phyloP scores from a whole-genome alignment of 352 stramenopile genomes.

The Thraustotheca clavata region DNA sequence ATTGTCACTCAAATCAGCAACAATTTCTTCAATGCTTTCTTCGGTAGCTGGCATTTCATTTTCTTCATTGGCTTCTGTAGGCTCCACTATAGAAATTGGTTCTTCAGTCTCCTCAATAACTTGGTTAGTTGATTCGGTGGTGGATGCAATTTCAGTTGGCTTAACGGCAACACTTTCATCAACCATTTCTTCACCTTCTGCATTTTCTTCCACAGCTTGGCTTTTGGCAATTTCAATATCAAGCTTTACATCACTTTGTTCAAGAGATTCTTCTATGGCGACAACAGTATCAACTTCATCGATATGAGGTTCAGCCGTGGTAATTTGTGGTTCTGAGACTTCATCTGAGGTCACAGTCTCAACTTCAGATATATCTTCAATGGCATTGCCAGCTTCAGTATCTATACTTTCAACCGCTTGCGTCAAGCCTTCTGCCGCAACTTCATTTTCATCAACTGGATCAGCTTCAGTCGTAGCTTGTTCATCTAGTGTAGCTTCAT shows the following conservation, averaged over 20 bases:
- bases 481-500: neutral
- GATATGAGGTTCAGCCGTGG: too few relatives aligned
- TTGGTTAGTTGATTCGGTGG: too few relatives aligned
- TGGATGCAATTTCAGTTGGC: neutral
- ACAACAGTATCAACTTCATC: neutral
- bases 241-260: neutral
- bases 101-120: too few relatives aligned
- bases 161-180: neutral
- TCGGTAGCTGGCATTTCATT: too few relatives aligned
- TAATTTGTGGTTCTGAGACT: too few relatives aligned
- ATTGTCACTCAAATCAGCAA: neutral
- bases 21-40: neutral
- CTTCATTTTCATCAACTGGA: too few relatives aligned
- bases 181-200: neutral
- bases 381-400: neutral
- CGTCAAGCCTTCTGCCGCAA: too few relatives aligned
- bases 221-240: neutral
- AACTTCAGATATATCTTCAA: neutral
- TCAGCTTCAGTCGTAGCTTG: too few relatives aligned
- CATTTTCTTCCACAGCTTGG: neutral
- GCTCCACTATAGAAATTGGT: too few relatives aligned
- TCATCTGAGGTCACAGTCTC: neutral
- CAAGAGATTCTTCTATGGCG: neutral
- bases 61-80: too few relatives aligned
- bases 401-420: neutral